Conservation (phyloP, 2,329 filamentous ascomycete genomes). For the Tolypocladium nubicola region DNA sequence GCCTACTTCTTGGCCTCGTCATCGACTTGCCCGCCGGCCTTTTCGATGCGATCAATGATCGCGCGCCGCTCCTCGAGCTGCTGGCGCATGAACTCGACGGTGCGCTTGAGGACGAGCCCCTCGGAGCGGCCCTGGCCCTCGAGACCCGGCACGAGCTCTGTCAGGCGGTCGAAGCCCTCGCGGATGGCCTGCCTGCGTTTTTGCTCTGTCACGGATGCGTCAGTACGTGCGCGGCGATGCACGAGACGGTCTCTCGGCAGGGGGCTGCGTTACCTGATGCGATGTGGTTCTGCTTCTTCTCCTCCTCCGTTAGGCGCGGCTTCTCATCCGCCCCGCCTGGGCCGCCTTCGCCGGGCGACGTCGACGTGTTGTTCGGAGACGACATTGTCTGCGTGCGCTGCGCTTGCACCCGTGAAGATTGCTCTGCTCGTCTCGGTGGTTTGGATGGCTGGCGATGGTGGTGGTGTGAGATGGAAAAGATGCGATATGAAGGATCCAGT, state of each 20-base stretch:
- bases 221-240: neutral
- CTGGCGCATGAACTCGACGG: constrained; percentile 54
- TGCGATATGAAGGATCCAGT: neutral
- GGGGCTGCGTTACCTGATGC: constrained; percentile 32
- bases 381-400: constrained; percentile 1
- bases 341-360: constrained; percentile 8
- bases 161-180: constrained; percentile 72
- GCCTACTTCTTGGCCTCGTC: constrained; percentile 31
- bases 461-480: neutral
- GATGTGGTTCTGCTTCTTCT: constrained; percentile 47
- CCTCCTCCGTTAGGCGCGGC: constrained; percentile 39
- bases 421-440: neutral
- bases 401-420: neutral
- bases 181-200: constrained; percentile 55
- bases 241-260: neutral
- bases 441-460: neutral
- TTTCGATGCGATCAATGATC: constrained; percentile 48
- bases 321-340: constrained; percentile 29
- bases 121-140: constrained; percentile 79
- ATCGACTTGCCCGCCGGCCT: constrained; percentile 44
- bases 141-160: constrained; percentile 69
- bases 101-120: constrained; percentile 66
- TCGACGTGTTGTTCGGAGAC: constrained; percentile 8
- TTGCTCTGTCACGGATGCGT: constrained; percentile 22
- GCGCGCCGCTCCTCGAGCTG: constrained; percentile 47